Conservation (phyloP, 1,284 basidiomycete genomes). For the Cryptococcus depauperatus region DNA sequence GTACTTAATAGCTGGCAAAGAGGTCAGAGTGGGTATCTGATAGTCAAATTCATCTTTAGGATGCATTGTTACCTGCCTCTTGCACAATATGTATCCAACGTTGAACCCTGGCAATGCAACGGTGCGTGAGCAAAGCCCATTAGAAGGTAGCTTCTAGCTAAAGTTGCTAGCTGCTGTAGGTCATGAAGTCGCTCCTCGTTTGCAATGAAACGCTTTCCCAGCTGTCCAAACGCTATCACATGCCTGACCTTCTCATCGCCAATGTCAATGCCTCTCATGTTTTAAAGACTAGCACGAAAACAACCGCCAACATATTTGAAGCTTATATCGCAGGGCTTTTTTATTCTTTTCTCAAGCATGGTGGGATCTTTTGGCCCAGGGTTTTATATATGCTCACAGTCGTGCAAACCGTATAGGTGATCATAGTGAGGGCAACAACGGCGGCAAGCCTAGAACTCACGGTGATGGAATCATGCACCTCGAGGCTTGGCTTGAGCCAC, state of each 20-base stretch:
- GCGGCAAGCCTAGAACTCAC: slow-evolving; percentile 9
- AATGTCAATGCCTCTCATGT: slow-evolving; percentile 9
- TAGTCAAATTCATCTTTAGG: slow-evolving; percentile 6
- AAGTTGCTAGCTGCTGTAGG: slow-evolving; percentile 8
- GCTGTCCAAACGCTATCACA: slow-evolving; percentile 21
- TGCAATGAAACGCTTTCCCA: slow-evolving; percentile 27
- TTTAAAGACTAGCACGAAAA: slow-evolving; percentile 17
- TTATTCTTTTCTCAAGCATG: slow-evolving; percentile 21
- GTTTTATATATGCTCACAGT: not conserved
- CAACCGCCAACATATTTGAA: slow-evolving; percentile 32
- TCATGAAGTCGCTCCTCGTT: slow-evolving; percentile 29
- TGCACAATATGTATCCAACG: slow-evolving; percentile 33
- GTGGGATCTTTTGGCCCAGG: not conserved
- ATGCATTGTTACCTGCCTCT: slow-evolving; percentile 24
- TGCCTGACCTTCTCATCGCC: slow-evolving; percentile 23
- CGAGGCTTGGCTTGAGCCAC: slow-evolving; percentile 29
- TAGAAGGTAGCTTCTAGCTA: not conserved
- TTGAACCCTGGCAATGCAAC: slow-evolving; percentile 29
- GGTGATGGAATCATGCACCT: slow-evolving; percentile 30
- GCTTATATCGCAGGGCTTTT: slow-evolving; percentile 36
- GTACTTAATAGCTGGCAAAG: not conserved
- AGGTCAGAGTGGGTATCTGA: not conserved
- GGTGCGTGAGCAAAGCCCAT: slow-evolving; percentile 14
- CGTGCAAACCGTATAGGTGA: not conserved
- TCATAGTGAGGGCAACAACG: not conserved